These are phyloP conservation scores for Hypholoma sublateritium DNA, from an alignment of 768 basidiomycete genomes.

Conservation along the genomic window DNA sequence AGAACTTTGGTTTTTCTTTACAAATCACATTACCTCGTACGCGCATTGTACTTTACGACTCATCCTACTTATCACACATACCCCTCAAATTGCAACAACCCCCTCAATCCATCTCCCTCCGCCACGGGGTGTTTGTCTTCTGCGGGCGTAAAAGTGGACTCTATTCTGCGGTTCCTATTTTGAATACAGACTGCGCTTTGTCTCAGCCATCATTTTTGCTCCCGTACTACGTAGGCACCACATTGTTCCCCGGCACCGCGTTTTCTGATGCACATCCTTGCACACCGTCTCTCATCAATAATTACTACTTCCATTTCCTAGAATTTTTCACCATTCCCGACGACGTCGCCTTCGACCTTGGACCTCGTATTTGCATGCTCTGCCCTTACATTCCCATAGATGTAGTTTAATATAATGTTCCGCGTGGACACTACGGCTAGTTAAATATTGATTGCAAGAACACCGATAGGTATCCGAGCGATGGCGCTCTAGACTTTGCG, in stretches of 20 bases:
- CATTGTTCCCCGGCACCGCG: background rate
- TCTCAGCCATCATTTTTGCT: background rate
- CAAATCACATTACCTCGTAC: constrained; percentile 20
- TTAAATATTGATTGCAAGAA: too few relatives aligned
- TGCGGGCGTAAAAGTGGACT: background rate
- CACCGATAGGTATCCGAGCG: too few relatives aligned
- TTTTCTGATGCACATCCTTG: background rate
- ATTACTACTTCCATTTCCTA: too few relatives aligned
- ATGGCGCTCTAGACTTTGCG: too few relatives aligned
- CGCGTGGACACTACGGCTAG: too few relatives aligned
- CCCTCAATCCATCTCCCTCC: constrained; percentile 1
- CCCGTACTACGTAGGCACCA: background rate
- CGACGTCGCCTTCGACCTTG: too few relatives aligned
- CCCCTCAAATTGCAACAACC: constrained; percentile 15
- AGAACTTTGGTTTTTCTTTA: constrained; percentile 19
- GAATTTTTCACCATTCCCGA: too few relatives aligned
- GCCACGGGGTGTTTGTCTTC: background rate
- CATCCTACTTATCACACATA: constrained; percentile 23
- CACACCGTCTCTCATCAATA: background rate
- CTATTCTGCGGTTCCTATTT: background rate
- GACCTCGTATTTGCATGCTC: too few relatives aligned
- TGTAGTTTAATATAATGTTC: too few relatives aligned
- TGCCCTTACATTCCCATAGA: too few relatives aligned
- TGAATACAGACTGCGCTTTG: background rate
- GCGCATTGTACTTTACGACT: constrained; percentile 27